Evolutionary conservation across 2,329 filamentous ascomycete species (phyloP).

Genomic region (Epichloe glyceriae): DNA sequence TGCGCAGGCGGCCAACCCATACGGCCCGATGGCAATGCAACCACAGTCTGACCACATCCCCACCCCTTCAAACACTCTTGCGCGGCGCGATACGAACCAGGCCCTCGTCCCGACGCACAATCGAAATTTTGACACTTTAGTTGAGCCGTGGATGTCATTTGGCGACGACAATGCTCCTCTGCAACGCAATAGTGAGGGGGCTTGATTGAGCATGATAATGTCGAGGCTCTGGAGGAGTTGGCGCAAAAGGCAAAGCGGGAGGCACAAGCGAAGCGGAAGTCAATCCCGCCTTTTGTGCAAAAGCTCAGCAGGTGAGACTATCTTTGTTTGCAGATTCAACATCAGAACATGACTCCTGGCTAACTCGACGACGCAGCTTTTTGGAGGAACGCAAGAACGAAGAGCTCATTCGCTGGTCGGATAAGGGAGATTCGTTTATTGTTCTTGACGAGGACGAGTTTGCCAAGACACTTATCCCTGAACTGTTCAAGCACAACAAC

Average conservation of each 20-base stretch:
- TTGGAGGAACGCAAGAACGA: conserved; percentile 87
- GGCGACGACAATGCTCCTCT: conserved; percentile 28
- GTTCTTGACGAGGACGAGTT: conserved; percentile 97
- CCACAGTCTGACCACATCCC: conserved; percentile 20
- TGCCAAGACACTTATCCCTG: conserved; percentile 89
- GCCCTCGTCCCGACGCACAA: conserved; percentile 33
- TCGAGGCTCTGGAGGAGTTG: conserved; percentile 67
- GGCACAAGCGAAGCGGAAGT: conserved; percentile 78
- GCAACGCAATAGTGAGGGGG: conserved; percentile 22
- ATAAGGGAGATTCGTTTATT: conserved; percentile 91
- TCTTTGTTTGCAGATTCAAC: not conserved
- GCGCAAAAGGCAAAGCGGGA: conserved; percentile 77
- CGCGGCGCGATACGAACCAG: conserved; percentile 38
- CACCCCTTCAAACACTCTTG: conserved; percentile 35
- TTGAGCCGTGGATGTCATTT: conserved; percentile 30
- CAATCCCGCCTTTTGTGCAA: conserved; percentile 95
- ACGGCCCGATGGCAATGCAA: conserved; percentile 25
- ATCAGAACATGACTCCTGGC: not conserved
- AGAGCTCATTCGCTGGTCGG: conserved; percentile 92
- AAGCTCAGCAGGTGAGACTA: conserved; percentile 79
- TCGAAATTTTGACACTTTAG: conserved; percentile 24
- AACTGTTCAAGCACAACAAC: conserved; percentile 98
- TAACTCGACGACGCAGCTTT: conserved; percentile 46
- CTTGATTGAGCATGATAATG: conserved; percentile 47
- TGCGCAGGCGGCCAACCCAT: conserved; percentile 22